A percentile compares a stretch with the other conserved stretches of the same genome.
phyloP scores from a whole-genome alignment of 2,329 filamentous ascomycete genomes.

The Pseudocercospora musae region DNA sequence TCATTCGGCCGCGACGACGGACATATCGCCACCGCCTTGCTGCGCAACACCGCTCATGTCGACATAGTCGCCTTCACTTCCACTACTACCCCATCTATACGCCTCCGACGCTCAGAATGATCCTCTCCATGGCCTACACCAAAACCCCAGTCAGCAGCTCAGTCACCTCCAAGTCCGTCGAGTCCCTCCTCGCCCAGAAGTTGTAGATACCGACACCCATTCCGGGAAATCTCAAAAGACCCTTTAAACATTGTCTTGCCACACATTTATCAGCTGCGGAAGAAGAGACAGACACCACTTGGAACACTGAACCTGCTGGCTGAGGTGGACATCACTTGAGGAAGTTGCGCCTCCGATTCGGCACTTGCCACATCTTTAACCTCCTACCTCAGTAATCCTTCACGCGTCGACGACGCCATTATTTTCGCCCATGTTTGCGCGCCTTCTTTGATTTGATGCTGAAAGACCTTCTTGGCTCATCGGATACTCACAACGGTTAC shows the following conservation, averaged over 20 bases:
- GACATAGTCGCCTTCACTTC: constrained; percentile 28
- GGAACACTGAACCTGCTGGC: constrained; percentile 16
- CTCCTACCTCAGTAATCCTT: not conserved
- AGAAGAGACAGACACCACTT: constrained; percentile 24
- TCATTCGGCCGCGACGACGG: constrained; percentile 19
- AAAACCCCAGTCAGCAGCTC: constrained; percentile 25
- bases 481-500: constrained; percentile 22
- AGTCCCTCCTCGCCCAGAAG: constrained; percentile 17
- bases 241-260: not conserved
- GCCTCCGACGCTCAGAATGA: constrained; percentile 25
- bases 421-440: constrained; percentile 17
- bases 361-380: not conserved
- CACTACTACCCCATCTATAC: constrained; percentile 17
- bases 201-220: constrained; percentile 17
- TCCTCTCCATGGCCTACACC: constrained; percentile 18
- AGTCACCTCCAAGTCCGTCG: constrained; percentile 29
- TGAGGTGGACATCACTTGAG: not conserved
- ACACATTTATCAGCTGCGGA: constrained; percentile 8
- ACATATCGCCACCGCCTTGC: constrained; percentile 7
- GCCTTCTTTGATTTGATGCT: constrained; percentile 15
- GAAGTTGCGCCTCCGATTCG: not conserved
- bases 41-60: constrained; percentile 1
- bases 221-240: constrained; percentile 2
- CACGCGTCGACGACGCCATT: constrained; percentile 10
- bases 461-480: constrained; percentile 30